These are phyloP conservation scores for Dactylellina cionopaga DNA, from an alignment of 2,329 filamentous ascomycete species.

Conservation along the genomic window DNA sequence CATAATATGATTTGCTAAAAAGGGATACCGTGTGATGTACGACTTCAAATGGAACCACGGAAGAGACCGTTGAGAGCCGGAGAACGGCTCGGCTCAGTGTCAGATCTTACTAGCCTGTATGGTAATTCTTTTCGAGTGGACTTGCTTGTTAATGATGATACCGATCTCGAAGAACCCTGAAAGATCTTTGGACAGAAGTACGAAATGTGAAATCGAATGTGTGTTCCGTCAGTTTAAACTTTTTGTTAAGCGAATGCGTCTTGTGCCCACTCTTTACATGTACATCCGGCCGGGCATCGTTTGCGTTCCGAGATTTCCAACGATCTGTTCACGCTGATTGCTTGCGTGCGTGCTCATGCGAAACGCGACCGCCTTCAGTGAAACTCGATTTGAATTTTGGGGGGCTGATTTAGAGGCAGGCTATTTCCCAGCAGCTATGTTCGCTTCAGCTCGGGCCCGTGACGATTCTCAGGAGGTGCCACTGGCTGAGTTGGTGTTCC, in stretches of 20 bases:
- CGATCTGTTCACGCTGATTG: constrained; percentile 22
- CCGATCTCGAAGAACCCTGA: too few relatives aligned
- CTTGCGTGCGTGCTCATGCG: not conserved
- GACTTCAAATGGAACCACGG: constrained; percentile 10
- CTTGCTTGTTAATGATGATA: too few relatives aligned
- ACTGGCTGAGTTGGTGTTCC: constrained; percentile 10
- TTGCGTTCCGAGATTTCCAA: constrained; percentile 34
- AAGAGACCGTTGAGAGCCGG: constrained; percentile 31
- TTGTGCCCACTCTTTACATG: constrained; percentile 33
- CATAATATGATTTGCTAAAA: constrained; percentile 34
- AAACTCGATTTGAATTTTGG: not conserved
- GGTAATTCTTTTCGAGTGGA: not conserved
- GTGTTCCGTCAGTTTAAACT: constrained; percentile 43
- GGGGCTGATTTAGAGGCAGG: not conserved
- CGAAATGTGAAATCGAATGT: too few relatives aligned
- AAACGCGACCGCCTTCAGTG: constrained; percentile 11
- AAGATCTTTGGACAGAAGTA: too few relatives aligned
- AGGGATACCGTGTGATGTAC: constrained; percentile 19
- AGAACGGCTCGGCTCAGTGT: constrained; percentile 26
- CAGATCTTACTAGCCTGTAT: constrained; percentile 21
- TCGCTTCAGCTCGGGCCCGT: constrained; percentile 4
- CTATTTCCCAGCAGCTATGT: constrained; percentile 7
- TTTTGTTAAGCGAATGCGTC: constrained; percentile 49
- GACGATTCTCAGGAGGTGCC: not conserved
- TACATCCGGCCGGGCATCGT: constrained; percentile 31